Percentiles rank a stretch among this genome's conserved stretches.
phyloP scores from a whole-genome alignment of 768 basidiomycete species.

The Leccinum rimulosum region DNA sequence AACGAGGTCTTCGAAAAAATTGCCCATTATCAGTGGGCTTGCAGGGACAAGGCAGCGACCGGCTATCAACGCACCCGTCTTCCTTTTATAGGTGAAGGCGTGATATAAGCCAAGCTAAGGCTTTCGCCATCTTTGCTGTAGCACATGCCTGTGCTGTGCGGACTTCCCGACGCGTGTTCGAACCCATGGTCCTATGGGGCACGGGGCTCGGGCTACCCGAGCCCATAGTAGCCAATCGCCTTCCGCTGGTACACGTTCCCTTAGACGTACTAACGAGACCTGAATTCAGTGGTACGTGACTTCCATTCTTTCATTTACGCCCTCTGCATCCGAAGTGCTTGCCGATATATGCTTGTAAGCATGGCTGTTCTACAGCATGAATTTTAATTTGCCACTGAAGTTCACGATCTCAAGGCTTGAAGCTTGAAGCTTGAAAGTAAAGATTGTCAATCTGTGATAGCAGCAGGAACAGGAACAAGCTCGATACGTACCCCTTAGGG shows the following conservation, averaged over 20 bases:
- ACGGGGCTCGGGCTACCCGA: not conserved
- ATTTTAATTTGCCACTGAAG: no score
- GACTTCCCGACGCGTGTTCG: not conserved
- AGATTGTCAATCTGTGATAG: no score
- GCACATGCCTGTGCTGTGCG: not conserved
- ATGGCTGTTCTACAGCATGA: no score
- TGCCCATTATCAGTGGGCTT: constrained; percentile 27
- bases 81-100: not conserved
- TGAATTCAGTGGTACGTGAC: not conserved
- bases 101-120: not conserved
- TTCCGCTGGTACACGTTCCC: not conserved
- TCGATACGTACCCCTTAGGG: no score
- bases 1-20: constrained; percentile 30
- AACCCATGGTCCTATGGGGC: constrained; percentile 1
- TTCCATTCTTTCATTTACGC: not conserved
- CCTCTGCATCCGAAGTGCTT: no score
- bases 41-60: not conserved
- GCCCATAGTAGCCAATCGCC: no score
- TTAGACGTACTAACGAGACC: no score
- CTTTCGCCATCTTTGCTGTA: not conserved
- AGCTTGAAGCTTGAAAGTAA: no score
- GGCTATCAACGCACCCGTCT: not conserved
- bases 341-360: no score
- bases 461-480: no score
- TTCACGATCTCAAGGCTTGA: no score